Percentiles rank a stretch among this genome's conserved stretches.
Conservation (phyloP, 805 yeast genomes). For the Jamesozyma piceae region DNA sequence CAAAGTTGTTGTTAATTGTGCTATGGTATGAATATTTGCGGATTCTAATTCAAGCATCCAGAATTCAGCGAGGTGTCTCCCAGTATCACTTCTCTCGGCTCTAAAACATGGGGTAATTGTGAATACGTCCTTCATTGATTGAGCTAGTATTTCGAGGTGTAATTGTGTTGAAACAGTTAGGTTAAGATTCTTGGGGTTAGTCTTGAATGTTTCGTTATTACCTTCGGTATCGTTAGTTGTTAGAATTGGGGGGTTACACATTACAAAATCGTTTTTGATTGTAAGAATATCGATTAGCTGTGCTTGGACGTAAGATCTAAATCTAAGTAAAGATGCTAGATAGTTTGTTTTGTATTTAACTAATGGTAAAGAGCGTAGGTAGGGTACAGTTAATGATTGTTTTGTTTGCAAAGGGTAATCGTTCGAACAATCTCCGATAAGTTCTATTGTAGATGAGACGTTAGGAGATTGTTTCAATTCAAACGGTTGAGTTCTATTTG, state of each 20-base stretch:
- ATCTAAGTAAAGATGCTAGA: constrained; percentile 57
- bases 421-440: constrained; percentile 55
- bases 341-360: constrained; percentile 64
- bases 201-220: constrained; percentile 79
- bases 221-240: constrained; percentile 95
- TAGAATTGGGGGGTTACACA: constrained; percentile 77
- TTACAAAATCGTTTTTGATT: constrained; percentile 41
- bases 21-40: constrained; percentile 50
- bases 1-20: constrained; percentile 53
- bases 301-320: constrained; percentile 59
- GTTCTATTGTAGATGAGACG: constrained; percentile 30
- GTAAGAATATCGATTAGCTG: constrained; percentile 46
- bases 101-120: constrained; percentile 85
- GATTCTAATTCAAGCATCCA: constrained; percentile 97
- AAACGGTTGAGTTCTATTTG: constrained; percentile 36
- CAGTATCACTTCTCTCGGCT: constrained; percentile 87
- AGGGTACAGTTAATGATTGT: constrained; percentile 53
- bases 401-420: constrained; percentile 79
- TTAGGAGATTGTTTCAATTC: constrained; percentile 38
- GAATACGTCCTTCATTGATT: constrained; percentile 76
- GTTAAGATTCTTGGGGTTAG: constrained; percentile 40
- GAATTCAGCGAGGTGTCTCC: constrained; percentile 84
- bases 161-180: constrained; percentile 88
- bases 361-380: constrained; percentile 63
- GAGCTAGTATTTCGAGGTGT: constrained; percentile 74